Evolutionary conservation across 2,329 filamentous ascomycete genomes (phyloP), one percentile per base, ranked within the genome.

Genomic region (Sporothrix phasma): DNA sequence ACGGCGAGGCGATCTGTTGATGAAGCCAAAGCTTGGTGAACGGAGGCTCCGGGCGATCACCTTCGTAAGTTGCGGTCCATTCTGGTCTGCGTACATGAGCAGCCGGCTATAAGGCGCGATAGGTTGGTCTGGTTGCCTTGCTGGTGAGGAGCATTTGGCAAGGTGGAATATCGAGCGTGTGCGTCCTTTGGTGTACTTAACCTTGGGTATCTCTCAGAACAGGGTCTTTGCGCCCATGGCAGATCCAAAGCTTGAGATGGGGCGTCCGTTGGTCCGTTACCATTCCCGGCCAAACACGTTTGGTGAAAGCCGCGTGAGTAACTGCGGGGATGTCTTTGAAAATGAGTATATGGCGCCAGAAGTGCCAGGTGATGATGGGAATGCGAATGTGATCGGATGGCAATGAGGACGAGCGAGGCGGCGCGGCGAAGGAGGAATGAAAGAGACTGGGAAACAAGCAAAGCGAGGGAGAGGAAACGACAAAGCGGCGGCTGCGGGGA

Each of bases 401-500:
- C 45, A 37, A 24, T 15, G 24, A 22, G 54, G 41, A 45, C 17
- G 11, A 43, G 22, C 3, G 11, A 43, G 26, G 19, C 39, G 41
- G 51, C 61, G 31, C 34, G 53, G 51, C 41, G 29, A 31, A 47
- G 37, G 31, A 53, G 37, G 46, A 26, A 59, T 26, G 54, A 45
- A 51, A 31, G 26, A 37, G 24, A 34, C 22, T n/a, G 34, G 49
- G 22, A 17, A 6, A 47, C 37, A 26, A 58, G 29, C 51, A 31
- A 63, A 63, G 51, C 49, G 51, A 63, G 54, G 54, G 54, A 51
- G 26, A 46, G 24, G 5, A 24, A 34, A 56, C n/a, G 31, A 51
- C 54, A 53, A 45, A 64, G 56, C 47, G 47, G 19, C 41, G 47
- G 26, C 60, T 60, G 64, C 64, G 64, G 64, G 64, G 64, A 65